phyloP scores from a whole-genome alignment of 106 monocot genomes.

The Dendrobium chrysotoxum region DNA sequence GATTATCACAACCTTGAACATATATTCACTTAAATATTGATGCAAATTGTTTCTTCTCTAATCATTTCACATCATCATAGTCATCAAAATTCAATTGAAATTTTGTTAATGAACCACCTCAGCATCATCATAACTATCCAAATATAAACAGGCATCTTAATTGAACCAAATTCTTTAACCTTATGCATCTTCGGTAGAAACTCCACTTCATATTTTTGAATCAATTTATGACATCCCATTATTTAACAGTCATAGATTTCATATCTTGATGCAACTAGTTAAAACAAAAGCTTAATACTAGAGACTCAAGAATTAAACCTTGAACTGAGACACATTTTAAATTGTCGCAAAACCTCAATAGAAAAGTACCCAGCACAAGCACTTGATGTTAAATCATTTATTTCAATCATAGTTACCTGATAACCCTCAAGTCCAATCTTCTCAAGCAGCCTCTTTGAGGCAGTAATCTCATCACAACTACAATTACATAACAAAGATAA shows the following conservation, averaged over 20 bases:
- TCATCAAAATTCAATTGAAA: too few relatives aligned
- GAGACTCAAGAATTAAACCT: not conserved
- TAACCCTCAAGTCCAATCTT: slow-evolving; percentile 27
- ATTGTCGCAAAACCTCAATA: not conserved
- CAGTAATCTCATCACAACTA: slow-evolving; percentile 27
- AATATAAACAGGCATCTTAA: too few relatives aligned
- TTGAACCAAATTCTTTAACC: too few relatives aligned
- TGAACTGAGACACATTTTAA: not conserved
- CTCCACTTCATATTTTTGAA: too few relatives aligned
- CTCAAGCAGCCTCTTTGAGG: slow-evolving; percentile 15
- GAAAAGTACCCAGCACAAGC: not conserved
- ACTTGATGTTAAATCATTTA: slow-evolving; percentile 1
- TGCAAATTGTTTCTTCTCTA: too few relatives aligned
- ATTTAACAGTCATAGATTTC: not conserved
- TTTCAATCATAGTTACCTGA: slow-evolving; percentile 22
- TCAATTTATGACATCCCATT: too few relatives aligned
- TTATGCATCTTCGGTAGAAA: too few relatives aligned
- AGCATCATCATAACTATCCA: too few relatives aligned
- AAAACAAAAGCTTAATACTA: not conserved
- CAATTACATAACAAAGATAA: slow-evolving; percentile 6
- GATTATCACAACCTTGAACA: too few relatives aligned
- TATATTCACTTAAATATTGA: too few relatives aligned
- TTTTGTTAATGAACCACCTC: too few relatives aligned
- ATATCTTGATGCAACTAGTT: not conserved
- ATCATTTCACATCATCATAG: too few relatives aligned